Percentiles rank a stretch among this genome's conserved stretches.
Conservation (phyloP, 257 asterid species). For the Penstemon barbatus region DNA sequence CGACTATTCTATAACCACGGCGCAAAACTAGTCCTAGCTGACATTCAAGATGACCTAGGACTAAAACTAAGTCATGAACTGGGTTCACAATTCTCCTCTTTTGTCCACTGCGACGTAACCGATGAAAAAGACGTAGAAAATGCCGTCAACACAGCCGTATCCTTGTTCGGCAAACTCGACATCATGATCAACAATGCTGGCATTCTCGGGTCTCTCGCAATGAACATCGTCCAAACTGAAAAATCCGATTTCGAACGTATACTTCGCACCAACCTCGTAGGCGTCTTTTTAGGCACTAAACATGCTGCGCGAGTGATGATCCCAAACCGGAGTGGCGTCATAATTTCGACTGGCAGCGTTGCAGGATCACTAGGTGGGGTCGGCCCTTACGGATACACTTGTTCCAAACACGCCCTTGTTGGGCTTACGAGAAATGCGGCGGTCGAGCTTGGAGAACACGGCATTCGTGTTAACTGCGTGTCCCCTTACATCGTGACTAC, state of each 20-base stretch:
- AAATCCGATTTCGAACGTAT: constrained; percentile 16
- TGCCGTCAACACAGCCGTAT: constrained; percentile 16
- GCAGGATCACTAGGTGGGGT: constrained; percentile 25
- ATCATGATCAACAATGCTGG: constrained; percentile 42
- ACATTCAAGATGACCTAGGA: constrained; percentile 27
- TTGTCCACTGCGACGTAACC: constrained; percentile 34
- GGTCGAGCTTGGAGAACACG: constrained; percentile 36
- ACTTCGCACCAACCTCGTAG: constrained; percentile 19
- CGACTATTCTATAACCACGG: constrained; percentile 35
- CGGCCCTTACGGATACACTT: constrained; percentile 31
- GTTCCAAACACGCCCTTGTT: constrained; percentile 37
- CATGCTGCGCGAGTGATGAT: constrained; percentile 33
- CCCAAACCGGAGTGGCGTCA: constrained; percentile 17
- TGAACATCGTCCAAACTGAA: background rate
- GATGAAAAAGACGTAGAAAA: constrained; percentile 26
- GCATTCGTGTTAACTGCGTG: constrained; percentile 40
- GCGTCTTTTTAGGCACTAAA: constrained; percentile 31
- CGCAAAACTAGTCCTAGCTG: constrained; percentile 39
- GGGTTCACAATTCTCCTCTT: constrained; percentile 15
- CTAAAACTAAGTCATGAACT: constrained; percentile 17
- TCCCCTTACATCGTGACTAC: constrained; percentile 31
- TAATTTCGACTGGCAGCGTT: constrained; percentile 10
- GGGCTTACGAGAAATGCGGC: constrained; percentile 40
- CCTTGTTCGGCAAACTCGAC: constrained; percentile 29
- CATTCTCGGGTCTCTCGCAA: background rate